These are phyloP conservation scores for Mycena haematopus DNA, from an alignment of 768 basidiomycete species.

Conservation along the genomic window DNA sequence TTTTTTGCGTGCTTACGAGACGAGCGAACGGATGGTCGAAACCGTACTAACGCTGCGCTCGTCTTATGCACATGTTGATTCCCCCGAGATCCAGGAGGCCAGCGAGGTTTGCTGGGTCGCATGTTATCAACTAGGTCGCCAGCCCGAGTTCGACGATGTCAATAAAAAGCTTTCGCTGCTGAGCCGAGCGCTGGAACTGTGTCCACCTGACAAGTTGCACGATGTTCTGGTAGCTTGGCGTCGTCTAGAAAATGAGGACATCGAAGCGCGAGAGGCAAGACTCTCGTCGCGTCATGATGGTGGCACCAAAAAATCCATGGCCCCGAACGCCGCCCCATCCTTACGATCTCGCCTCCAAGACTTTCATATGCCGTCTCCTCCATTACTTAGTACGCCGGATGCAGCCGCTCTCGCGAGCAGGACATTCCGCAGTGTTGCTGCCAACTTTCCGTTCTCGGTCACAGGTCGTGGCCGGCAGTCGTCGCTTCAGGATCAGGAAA, in stretches of 20 bases:
- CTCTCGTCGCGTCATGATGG: constrained; percentile 39
- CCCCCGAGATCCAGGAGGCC: constrained; percentile 59
- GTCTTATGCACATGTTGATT: constrained; percentile 39
- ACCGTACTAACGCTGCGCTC: constrained; percentile 58
- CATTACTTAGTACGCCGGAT: constrained; percentile 74
- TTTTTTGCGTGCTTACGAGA: constrained; percentile 74
- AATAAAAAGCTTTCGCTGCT: constrained; percentile 72
- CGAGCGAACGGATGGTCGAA: constrained; percentile 73
- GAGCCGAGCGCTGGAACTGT: constrained; percentile 84
- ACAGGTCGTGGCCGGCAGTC: constrained; percentile 45
- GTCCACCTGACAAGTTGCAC: constrained; percentile 79
- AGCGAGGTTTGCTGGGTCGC: constrained; percentile 89
- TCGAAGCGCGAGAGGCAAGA: constrained; percentile 55
- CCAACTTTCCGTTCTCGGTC: constrained; percentile 75
- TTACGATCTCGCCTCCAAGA: constrained; percentile 68
- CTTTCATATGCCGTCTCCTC: constrained; percentile 72
- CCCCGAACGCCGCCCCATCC: constrained; percentile 52
- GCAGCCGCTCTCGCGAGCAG: constrained; percentile 80
- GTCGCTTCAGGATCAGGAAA: constrained; percentile 50
- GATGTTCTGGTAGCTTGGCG: constrained; percentile 84
- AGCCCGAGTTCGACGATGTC: constrained; percentile 75
- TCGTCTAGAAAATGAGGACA: constrained; percentile 70
- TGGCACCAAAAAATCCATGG: constrained; percentile 18
- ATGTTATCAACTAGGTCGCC: constrained; percentile 86
- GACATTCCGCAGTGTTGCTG: constrained; percentile 79